Evolutionary conservation across 116 monocot genomes (phyloP), one percentile per base, ranked within the genome.

Genomic region (Trichopus zeylanicus): DNA sequence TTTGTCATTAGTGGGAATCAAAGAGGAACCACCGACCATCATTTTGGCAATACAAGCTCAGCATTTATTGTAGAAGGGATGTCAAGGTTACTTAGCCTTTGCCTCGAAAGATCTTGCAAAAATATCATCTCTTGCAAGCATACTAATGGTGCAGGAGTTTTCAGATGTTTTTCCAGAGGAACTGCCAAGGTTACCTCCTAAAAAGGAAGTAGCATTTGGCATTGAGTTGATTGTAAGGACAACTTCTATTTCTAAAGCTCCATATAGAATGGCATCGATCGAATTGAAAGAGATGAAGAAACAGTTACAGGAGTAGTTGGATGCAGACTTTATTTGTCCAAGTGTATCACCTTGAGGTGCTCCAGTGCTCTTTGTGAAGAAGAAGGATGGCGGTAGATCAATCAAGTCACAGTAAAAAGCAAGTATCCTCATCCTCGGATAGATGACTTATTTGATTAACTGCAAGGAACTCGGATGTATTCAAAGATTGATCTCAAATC

Each of bases 361-460:
- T 11, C 2, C 3, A 37, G 2, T 37, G 8, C 3, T 37, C 1
- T 37, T 37, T 37, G 37, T 0, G 37, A 37, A 37, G 37, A 37
- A 37, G 5, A 37, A 37, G 7, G 37, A 37, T 37, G 2, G 37
- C 3, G 11, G 0, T n/a, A 62, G 8, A 18, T 62, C 18, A 62
- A 62, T 29, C 26, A 28, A 5, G 18, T 62, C 3, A 21, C 29
- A 0, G 19, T 62, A 12, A 46, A 48, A 20, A 48, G 31, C 15
- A 46, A 48, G 18, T 49, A 62, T 18, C 29, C 47, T 27, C 18
- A 48, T 3, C 20, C 27, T 16, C 11, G 29, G 6, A 62, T 62
- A n/a, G 46, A 48, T 48, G 47, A 62, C n/a, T 48, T 29, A 20
- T 62, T 62, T 29, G 8, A 62, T 62, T 29, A 48, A 16, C 30